A percentile compares a stretch with the other conserved stretches of the same genome.
These are phyloP conservation scores for Megacollybia marginata DNA, from an alignment of 768 basidiomycete genomes.

Conservation along the genomic window DNA sequence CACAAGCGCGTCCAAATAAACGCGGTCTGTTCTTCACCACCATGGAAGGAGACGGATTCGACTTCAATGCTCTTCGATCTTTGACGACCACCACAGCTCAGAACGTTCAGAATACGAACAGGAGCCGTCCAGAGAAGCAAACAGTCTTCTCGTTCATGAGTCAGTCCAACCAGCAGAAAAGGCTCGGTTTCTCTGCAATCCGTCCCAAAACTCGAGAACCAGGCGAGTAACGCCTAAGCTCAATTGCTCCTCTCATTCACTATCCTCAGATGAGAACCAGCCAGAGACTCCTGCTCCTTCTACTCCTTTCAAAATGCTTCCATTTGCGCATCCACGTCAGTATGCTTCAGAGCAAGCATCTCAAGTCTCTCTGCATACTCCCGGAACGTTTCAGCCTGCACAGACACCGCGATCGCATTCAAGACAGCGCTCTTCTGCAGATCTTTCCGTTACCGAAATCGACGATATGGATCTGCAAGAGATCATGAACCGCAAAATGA, in stretches of 20 bases:
- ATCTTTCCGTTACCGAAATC: constrained; percentile 1
- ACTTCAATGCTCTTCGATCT: constrained; percentile 10
- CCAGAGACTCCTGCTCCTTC: background rate
- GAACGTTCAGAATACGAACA: background rate
- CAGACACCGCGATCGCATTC: background rate
- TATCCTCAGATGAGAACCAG: background rate
- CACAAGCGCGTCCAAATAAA: background rate
- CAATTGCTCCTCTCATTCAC: background rate
- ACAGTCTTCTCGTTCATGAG: background rate
- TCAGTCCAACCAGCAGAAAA: background rate
- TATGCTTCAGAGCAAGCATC: background rate
- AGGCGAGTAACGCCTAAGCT: background rate
- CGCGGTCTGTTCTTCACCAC: constrained; percentile 3
- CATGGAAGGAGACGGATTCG: constrained; percentile 12
- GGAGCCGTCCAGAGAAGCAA: background rate
- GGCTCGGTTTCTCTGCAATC: background rate
- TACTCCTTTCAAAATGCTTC: background rate
- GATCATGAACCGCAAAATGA: constrained; percentile 13
- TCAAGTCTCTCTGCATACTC: background rate
- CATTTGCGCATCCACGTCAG: background rate
- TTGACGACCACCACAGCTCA: constrained; percentile 1
- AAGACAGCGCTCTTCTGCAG: background rate
- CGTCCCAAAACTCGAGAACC: background rate
- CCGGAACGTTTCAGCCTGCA: background rate
- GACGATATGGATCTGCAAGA: constrained; percentile 15